These are phyloP conservation scores for Penicillium oxalicum DNA, from an alignment of 2,329 filamentous ascomycete genomes.

Conservation along the genomic window DNA sequence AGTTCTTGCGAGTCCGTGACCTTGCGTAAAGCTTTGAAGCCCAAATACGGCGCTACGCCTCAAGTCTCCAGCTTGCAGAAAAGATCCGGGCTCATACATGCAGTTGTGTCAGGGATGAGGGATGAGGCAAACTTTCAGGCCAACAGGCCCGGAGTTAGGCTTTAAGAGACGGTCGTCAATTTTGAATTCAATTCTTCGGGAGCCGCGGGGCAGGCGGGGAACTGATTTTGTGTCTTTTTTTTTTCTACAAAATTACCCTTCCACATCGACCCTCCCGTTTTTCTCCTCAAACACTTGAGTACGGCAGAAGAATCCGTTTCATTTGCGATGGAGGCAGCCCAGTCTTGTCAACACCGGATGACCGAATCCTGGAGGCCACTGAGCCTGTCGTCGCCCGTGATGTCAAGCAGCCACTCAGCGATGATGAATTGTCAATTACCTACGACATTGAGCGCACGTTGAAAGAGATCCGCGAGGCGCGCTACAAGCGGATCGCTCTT, in stretches of 20 bases:
- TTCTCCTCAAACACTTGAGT: too few relatives aligned
- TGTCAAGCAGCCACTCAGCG: conserved; percentile 39
- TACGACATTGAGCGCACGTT: conserved; percentile 85
- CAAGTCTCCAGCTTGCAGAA: too few relatives aligned
- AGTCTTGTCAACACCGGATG: conserved; percentile 58
- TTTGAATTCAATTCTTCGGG: too few relatives aligned
- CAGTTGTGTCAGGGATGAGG: too few relatives aligned
- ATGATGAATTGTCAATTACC: conserved; percentile 66
- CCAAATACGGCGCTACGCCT: too few relatives aligned
- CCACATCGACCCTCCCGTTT: neutral
- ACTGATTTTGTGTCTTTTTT: conserved; percentile 8
- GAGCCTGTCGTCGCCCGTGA: conserved; percentile 37
- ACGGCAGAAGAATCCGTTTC: neutral
- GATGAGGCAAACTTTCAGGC: too few relatives aligned
- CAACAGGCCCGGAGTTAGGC: too few relatives aligned
- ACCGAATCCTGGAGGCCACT: conserved; percentile 54
- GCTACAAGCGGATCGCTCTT: conserved; percentile 74
- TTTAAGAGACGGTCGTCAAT: too few relatives aligned
- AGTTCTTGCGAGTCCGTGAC: too few relatives aligned
- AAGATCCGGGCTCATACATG: too few relatives aligned
- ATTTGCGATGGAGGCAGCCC: conserved; percentile 41
- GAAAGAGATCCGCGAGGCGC: conserved; percentile 63
- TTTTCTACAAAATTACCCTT: conserved; percentile 15
- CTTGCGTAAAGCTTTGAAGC: too few relatives aligned
- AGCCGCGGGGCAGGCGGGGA: conserved; percentile 31